Conservation (phyloP, 768 basidiomycete genomes). For the Termitomyces eurrhizus region DNA sequence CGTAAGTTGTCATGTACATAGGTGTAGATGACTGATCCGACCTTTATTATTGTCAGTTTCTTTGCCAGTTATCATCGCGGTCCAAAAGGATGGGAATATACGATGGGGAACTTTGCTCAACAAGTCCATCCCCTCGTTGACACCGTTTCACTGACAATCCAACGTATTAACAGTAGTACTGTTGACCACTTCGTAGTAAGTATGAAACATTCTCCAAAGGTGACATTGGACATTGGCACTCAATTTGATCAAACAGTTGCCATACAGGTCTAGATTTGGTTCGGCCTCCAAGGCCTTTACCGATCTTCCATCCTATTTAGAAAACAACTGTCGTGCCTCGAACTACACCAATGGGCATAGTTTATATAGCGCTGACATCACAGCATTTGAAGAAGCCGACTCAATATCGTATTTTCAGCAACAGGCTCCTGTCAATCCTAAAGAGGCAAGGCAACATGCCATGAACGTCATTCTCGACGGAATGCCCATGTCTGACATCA, state of each 20-base stretch:
- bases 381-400: conserved; percentile 13
- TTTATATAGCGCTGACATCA: conserved; percentile 23
- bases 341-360: conserved; percentile 45
- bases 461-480: conserved; percentile 50
- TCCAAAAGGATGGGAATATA: conserved; percentile 35
- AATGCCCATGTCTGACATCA: conserved; percentile 38
- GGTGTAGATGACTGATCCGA: background rate
- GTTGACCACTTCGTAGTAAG: conserved; percentile 42
- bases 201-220: conserved; percentile 8
- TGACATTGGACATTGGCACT: background rate
- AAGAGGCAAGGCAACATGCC: conserved; percentile 31
- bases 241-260: conserved; percentile 34
- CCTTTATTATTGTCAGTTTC: conserved; percentile 26
- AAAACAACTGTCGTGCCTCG: conserved; percentile 49
- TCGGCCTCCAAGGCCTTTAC: conserved; percentile 44
- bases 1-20: conserved; percentile 25
- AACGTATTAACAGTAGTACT: conserved; percentile 33
- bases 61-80: conserved; percentile 42
- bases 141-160: conserved; percentile 44
- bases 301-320: conserved; percentile 42
- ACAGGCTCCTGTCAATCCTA: conserved; percentile 29
- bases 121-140: conserved; percentile 49
- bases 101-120: conserved; percentile 54
- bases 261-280: conserved; percentile 55
- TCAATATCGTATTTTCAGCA: conserved; percentile 37